Base-by-base conservation (phyloP, 2,329 filamentous ascomycete genomes). In the Fusarium humuli region DNA sequence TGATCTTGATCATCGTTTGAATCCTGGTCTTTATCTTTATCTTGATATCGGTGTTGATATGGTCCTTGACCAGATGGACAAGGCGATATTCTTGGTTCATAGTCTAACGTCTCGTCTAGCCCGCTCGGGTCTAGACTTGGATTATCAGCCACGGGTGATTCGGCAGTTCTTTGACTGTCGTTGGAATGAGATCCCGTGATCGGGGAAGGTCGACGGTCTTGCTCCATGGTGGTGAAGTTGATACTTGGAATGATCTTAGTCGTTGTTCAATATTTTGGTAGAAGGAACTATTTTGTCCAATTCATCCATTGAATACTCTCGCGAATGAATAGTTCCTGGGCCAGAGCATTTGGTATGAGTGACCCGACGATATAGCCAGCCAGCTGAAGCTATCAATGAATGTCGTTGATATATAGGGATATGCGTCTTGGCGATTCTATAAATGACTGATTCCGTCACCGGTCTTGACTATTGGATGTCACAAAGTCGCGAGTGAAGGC, bases 81-180 rank as follows among this genome's bases (percentile, higher is more conserved):
- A 22, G 53, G 66, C 60, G 45, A 54, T 47, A 27, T 25, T 50
- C 40, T 61, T 44, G 41, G 52, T 42, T 41, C 41, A 29, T 60
- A 22, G 47, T 55, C 45, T 22, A 52, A 56, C 23, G 34, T 44
- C 30, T 63, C 40, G 46, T 60, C 64, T 73, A 73, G 61, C 70
- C 70, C 57, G 57, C 65, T 73, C 53, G 70, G 62, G 73, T 65
- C 64, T 71, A 72, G 69, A 41, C 63, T 58, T 71, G 65, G 64
- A 29, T 61, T 49, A 47, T 58, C 50, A 49, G 41, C 55, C 40
- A 14, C 45, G 49, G 61, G 42, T 57, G 49, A 54, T 18, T 54
- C 60, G 57, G 61, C 40, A 46, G 45, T 48, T 23, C 23, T 30
- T 61, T 71, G 59, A 47, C 46, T 58, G n/a, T 13, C 32, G 27